phyloP scores from a whole-genome alignment of 2,329 filamentous ascomycete species.

The Neonectria hederae region DNA sequence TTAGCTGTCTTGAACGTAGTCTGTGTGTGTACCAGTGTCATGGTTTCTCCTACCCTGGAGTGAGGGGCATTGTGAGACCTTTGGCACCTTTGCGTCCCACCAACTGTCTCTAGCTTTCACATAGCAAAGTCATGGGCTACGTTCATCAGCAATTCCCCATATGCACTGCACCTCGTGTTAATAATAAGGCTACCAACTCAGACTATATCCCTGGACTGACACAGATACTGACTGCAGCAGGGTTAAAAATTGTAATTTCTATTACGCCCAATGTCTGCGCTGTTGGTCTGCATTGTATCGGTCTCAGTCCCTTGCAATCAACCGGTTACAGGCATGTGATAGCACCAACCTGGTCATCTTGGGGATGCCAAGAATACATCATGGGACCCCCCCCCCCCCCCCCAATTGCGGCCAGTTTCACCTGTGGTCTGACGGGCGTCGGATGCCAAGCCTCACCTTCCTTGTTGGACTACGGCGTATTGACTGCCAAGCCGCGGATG shows the following conservation, averaged over 20 bases:
- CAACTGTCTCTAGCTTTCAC: too few species aligned
- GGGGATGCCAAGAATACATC: constrained; percentile 14
- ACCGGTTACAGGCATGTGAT: constrained; percentile 11
- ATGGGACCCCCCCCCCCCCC: neutral
- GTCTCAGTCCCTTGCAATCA: neutral
- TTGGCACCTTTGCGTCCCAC: neutral
- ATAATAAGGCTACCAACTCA: too few species aligned
- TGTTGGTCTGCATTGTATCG: neutral
- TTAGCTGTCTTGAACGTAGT: constrained; percentile 4
- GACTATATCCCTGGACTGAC: too few species aligned
- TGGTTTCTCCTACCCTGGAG: too few species aligned
- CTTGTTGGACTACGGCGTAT: constrained; percentile 1
- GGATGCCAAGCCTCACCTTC: constrained; percentile 12
- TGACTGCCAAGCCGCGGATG: constrained; percentile 6
- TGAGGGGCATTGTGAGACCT: neutral
- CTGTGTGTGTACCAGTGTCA: too few species aligned
- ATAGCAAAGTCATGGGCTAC: neutral
- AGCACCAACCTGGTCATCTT: neutral
- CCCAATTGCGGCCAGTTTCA: neutral
- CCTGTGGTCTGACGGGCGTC: constrained; percentile 4
- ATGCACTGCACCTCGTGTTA: too few species aligned
- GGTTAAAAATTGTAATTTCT: neutral
- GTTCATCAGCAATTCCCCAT: neutral
- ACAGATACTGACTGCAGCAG: neutral
- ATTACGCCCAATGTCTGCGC: neutral